Evolutionary conservation across 257 asterid genomes (phyloP), one percentile per base, ranked within the genome.

Genomic region (Buddleja alternifolia): DNA sequence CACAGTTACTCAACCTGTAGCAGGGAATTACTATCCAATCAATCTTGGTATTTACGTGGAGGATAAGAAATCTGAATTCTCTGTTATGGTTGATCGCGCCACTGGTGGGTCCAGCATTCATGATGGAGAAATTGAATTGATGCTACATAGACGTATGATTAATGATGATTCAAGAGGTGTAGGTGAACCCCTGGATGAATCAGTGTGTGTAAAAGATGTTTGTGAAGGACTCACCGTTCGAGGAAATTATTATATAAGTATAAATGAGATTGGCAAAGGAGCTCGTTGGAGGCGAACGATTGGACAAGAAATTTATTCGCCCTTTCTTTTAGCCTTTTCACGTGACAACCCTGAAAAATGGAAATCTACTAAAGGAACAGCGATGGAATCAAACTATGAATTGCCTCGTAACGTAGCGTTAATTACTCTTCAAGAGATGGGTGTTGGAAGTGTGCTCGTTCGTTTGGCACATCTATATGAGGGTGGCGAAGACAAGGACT

Each of bases 21-120:
- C 98, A 8, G 98, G 98, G 64, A 92, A 92, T 69, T 89, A 92
- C 75, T 92, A 87, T 80, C 98, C 98, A 45, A 74, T 92, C 55
- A 92, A 79, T 78, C 93, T 85, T 34, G 97, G 97, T 47, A 87
- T 85, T 39, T 89, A 53, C 77, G 54, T 77, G 58, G 80, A 77
- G 69, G 97, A 89, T 77, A 80, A 85, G 68, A 75, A 66, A 69
- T 75, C 86, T 6, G 97, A 92, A 71, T 77, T 92, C 62, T 87
- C 95, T 19, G 87, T 92, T 62, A 69, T 92, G 67, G 97, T 92
- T 63, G 97, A 92, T 73, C 90, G 95, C 55, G 93, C 97, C 47
- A 69, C 78, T 15, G 97, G 96, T 72, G 97, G 96, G 59, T 81
- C 92, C 82, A 92, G 97, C 82, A 84, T 85, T 63, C 68, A 67